Evolutionary conservation across 257 asterid species (phyloP), one percentile per base, ranked within the genome.

Genomic region (Schizonepeta tenuifolia): DNA sequence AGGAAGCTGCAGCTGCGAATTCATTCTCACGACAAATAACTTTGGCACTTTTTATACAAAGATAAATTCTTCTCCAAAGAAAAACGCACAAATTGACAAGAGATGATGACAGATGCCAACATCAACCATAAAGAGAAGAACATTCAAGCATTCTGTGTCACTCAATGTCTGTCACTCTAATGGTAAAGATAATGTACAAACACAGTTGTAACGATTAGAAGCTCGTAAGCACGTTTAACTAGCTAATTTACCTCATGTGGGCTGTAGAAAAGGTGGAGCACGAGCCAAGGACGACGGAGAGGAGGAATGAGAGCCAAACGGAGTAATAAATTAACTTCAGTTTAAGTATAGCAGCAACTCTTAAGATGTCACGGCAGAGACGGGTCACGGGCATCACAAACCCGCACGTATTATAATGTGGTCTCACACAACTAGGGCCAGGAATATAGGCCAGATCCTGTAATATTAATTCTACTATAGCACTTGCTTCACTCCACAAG

Each of bases 41-140:
- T 28, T 17, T 7, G n/a, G 43, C 65, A 22, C 65, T 51, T 62
- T 50, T 14, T 49, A 64, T 46, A 12, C 21, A 31, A 26, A 21
- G 67, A 63, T 67, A 58, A 12, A 63, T 63, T 38, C 57, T 63
- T 38, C 57, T 55, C 61, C 63, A 58, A 75, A 67, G 47, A 67
- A 11, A 49, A 36, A 31, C 20, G 41, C 72, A 65, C 46, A 24
- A 60, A 75, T 69, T 65, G 41, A 61, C 36, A 51, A 51, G 11
- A 24, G 54, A 44, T 33, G 17, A 22, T 1, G 26, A 24, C 2
- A 1, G 33, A 40, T 17, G 44, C 50, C 43, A 18, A 24, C 68
- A 54, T 65, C 59, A 49, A 75, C 17, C 69, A 33, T 49, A 47
- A 14, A 17, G 36, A 46, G 51, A 46, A 49, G 35, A 49, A 59